A percentile compares a stretch with the other conserved stretches of the same genome.
phyloP scores from a whole-genome alignment of 1,284 basidiomycete species.

The Melampsora americana region DNA sequence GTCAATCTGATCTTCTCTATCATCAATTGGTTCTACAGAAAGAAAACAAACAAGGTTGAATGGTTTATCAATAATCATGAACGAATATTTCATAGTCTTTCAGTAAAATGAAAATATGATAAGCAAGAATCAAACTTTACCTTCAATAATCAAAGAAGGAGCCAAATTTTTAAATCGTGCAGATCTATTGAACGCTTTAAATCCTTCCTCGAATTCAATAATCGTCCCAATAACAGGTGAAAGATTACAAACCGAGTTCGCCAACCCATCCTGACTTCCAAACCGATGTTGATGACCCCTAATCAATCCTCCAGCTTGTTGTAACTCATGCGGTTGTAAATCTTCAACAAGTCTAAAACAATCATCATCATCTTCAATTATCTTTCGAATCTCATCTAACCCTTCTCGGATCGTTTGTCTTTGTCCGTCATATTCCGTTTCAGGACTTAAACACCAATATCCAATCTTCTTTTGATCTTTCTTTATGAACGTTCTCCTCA shows the following conservation, averaged over 20 bases:
- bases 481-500: constrained; percentile 29
- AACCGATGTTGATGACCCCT: not conserved
- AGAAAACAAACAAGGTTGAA: not conserved
- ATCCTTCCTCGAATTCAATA: not conserved
- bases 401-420: not conserved
- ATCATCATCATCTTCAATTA: constrained; percentile 4
- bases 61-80: not conserved
- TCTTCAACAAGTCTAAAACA: not conserved
- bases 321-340: not conserved
- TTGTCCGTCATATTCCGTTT: constrained; percentile 26
- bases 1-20: constrained; percentile 5
- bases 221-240: constrained; percentile 3
- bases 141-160: not conserved
- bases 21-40: constrained; percentile 5
- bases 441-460: constrained; percentile 41
- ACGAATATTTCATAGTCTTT: no score
- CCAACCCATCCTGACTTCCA: not conserved
- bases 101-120: no score
- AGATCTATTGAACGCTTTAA: constrained; percentile 1
- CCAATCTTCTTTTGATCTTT: constrained; percentile 38
- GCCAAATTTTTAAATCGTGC: not conserved
- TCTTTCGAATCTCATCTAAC: constrained; percentile 3
- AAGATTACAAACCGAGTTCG: not conserved
- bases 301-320: not conserved
- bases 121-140: no score